Evolutionary conservation across 192 early-diverging fungal species (phyloP).

Genomic region (Tieghemiomyces parasiticus): DNA sequence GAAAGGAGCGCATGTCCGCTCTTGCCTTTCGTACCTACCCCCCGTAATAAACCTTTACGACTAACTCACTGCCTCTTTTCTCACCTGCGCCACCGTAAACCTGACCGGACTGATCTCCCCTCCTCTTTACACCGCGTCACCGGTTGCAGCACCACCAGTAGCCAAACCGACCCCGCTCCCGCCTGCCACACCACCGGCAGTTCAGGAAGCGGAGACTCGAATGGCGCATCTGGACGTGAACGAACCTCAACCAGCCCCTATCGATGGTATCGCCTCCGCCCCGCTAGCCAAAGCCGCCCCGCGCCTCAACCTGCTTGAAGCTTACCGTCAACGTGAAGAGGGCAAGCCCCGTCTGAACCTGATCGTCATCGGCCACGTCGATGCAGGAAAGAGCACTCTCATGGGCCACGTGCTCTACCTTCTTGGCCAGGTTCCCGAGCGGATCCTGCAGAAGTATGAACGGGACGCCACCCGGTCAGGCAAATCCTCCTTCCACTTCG

Average conservation of each 20-base stretch:
- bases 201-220: not conserved
- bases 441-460: conserved; percentile 75
- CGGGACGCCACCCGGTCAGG: conserved; percentile 83
- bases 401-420: conserved; percentile 91
- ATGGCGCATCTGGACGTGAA: not conserved
- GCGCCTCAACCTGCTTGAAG: not conserved
- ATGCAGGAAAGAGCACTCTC: conserved; percentile 91
- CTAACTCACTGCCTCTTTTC: no score
- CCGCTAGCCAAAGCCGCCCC: conserved; percentile 9
- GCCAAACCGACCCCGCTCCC: no score
- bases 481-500: conserved; percentile 91
- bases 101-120: no score
- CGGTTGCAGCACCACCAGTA: no score
- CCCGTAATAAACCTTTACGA: no score
- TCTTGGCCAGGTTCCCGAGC: conserved; percentile 78
- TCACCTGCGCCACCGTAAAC: no score
- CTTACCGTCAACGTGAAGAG: not conserved
- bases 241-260: no score
- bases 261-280: no score
- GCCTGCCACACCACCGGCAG: not conserved
- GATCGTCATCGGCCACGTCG: conserved; percentile 89
- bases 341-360: conserved; percentile 40
- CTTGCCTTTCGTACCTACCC: no score
- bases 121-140: no score
- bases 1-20: no score